phyloP scores from a whole-genome alignment of 1,139 yeast species.

The Hansenula lynferdii region DNA sequence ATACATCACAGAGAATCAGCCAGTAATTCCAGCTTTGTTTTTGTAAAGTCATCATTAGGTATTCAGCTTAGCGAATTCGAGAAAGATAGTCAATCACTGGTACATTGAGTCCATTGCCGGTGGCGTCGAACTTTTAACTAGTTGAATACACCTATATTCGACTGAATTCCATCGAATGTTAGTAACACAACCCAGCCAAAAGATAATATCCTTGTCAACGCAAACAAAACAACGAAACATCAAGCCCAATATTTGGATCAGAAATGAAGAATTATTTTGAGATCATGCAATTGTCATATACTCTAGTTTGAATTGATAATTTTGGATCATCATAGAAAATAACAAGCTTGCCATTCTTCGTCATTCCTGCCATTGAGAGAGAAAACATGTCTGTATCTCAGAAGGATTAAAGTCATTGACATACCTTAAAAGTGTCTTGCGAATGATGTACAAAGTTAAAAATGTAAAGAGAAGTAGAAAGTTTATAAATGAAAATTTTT shows the following conservation, averaged over 20 bases:
- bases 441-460: too few species aligned
- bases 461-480: too few species aligned
- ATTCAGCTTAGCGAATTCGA: too few species aligned
- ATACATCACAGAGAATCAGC: constrained; percentile 88
- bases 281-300: constrained; percentile 81
- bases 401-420: too few species aligned
- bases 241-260: neutral
- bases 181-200: neutral
- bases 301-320: constrained; percentile 79
- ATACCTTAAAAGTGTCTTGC: too few species aligned
- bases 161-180: neutral
- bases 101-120: too few species aligned
- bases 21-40: constrained; percentile 99
- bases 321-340: constrained; percentile 4
- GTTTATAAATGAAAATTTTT: too few species aligned
- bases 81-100: too few species aligned
- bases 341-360: neutral
- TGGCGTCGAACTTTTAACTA: too few species aligned
- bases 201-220: neutral
- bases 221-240: neutral
- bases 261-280: constrained; percentile 35
- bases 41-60: constrained; percentile 71
- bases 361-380: neutral
- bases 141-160: constrained; percentile 16
- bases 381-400: too few species aligned